Evolutionary conservation across 345 rosid species (phyloP).

Genomic region (Hirschfeldia incana): DNA sequence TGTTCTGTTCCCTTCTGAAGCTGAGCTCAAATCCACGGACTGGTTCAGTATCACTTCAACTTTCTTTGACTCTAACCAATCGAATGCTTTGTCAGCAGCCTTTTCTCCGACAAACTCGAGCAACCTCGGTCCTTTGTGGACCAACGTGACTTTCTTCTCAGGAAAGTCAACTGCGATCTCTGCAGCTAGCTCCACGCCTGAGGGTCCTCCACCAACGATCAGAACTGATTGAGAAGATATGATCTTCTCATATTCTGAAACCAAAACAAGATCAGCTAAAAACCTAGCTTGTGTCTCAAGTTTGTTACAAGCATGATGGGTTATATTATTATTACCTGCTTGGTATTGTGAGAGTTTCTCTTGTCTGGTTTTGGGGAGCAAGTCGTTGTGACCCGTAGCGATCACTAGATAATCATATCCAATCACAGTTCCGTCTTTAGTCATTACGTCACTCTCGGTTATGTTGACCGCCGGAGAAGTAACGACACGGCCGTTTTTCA

Average conservation of each 20-base stretch:
- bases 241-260: constrained; percentile 73
- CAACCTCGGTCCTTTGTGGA: constrained; percentile 76
- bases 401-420: constrained; percentile 77
- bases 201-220: constrained; percentile 91
- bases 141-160: constrained; percentile 69
- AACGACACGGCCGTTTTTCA: constrained; percentile 56
- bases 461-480: constrained; percentile 61
- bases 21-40: constrained; percentile 57
- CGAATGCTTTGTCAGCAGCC: constrained; percentile 62
- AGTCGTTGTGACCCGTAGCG: constrained; percentile 74
- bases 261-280: neutral
- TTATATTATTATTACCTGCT: constrained; percentile 46
- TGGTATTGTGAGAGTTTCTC: constrained; percentile 59
- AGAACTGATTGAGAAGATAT: constrained; percentile 65
- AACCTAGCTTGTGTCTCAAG: neutral
- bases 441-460: constrained; percentile 59
- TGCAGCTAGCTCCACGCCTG: constrained; percentile 93
- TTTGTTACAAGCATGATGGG: neutral
- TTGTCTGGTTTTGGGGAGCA: constrained; percentile 51
- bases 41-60: constrained; percentile 73
- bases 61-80: constrained; percentile 71
- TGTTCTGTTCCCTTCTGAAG: constrained; percentile 42
- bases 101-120: constrained; percentile 75
- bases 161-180: constrained; percentile 86
- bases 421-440: constrained; percentile 48